Percentiles rank a stretch among this genome's conserved stretches.
Evolutionary conservation across 306 rosid genomes (phyloP).

Genomic region (Cicer pinnatifidum): DNA sequence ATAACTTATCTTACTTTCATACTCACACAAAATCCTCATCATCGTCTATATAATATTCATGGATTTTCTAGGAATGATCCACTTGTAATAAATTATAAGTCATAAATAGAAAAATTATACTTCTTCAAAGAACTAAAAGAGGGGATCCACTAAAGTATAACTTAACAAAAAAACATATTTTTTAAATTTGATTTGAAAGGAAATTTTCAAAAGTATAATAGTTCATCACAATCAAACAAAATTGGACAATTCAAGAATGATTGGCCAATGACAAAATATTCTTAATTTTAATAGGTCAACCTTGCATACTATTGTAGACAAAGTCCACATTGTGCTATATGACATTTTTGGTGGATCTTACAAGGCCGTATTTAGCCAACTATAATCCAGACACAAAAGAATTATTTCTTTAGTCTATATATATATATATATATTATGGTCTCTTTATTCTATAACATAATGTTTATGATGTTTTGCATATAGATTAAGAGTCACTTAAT

Average conservation of each 20-base stretch:
- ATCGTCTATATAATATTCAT: too few relatives aligned
- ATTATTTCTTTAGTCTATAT: background rate
- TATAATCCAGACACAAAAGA: slow-evolving; percentile 22
- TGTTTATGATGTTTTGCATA: background rate
- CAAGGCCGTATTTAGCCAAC: slow-evolving; percentile 47
- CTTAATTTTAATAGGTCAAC: slow-evolving; percentile 46
- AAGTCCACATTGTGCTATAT: slow-evolving; percentile 41
- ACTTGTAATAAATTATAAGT: too few relatives aligned
- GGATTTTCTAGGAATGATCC: too few relatives aligned
- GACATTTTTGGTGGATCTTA: slow-evolving; percentile 45
- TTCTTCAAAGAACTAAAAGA: background rate
- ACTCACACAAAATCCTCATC: too few relatives aligned
- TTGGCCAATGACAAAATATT: slow-evolving; percentile 19
- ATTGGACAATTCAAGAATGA: slow-evolving; percentile 34
- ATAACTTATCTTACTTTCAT: too few relatives aligned
- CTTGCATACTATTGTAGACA: slow-evolving; percentile 35
- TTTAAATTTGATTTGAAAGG: background rate
- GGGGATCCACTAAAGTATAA: too few relatives aligned
- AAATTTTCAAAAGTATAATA: background rate
- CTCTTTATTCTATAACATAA: background rate
- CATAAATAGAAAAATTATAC: too few relatives aligned
- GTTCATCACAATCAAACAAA: slow-evolving; percentile 7
- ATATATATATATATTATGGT: background rate
- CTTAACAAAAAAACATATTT: background rate
- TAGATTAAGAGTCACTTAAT: background rate